Evolutionary conservation across 2,329 filamentous ascomycete genomes (phyloP), one percentile per base, ranked within the genome.

Genomic region (Fusarium agapanthi): DNA sequence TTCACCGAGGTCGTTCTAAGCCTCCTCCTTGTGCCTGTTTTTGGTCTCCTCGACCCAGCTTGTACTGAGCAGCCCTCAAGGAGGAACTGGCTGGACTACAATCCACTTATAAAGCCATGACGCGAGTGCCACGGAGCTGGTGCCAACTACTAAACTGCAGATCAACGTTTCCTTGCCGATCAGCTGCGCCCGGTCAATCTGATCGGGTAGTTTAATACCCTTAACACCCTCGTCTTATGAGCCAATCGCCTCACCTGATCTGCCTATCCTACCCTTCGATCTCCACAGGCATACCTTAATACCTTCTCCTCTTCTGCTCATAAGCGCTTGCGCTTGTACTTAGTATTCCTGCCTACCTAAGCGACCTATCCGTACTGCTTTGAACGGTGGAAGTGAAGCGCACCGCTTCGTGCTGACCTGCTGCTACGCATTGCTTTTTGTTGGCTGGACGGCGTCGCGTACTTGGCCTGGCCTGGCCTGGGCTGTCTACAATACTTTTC

Each of bases 221-320:
- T 28, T 34, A 32, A 38, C 37, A 43, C 58, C 61, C 72, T 67
- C 65, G 28, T 53, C 45, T 62, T 55, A 53, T 69, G 26, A 68
- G 73, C 69, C 75, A 76, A 76, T 75, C 60, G 65, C 41, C 58
- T 59, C 67, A 65, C 37, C 40, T 59, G 66, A 53, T 35, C 57
- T 56, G 37, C 56, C 57, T 59, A 50, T 63, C 54, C 64, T 60
- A 50, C 59, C 60, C 62, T 63, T 38, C 48, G 64, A 57, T 61
- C 56, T 60, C 60, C 63, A 40, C 68, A 62, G n/a, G 37, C 51
- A 34, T 47, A 22, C 50, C 45, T 22, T 13, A 34, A 51, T 57
- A 37, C 55, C 41, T 28, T 43, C 50, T 53, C 56, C 67, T 67
- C 57, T 58, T 45, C 37, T 55, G 14, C 30, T 38, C 44, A 32